Conservation (phyloP, 805 yeast species). For the Cyberlindnera mississippiensis region DNA sequence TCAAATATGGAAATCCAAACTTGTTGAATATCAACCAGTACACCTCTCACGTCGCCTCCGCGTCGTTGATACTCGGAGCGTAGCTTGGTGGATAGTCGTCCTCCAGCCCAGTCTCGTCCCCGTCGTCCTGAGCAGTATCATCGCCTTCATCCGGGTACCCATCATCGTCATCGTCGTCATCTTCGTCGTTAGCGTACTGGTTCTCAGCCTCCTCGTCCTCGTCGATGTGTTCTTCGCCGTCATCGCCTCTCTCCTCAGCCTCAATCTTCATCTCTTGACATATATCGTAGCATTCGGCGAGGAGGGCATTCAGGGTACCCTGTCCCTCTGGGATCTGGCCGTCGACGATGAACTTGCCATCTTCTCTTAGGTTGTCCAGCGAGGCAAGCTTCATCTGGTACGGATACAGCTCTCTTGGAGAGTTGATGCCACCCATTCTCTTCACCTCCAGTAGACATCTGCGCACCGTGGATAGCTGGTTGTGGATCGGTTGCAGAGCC, state of each 20-base stretch:
- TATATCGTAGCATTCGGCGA: slow-evolving; percentile 93
- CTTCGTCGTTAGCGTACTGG: slow-evolving; percentile 28
- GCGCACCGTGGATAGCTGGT: slow-evolving; percentile 88
- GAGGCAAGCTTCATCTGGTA: slow-evolving; percentile 92
- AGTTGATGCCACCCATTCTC: slow-evolving; percentile 87
- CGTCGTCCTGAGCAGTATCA: slow-evolving; percentile 29
- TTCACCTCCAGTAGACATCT: slow-evolving; percentile 86
- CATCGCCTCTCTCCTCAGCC: slow-evolving; percentile 42
- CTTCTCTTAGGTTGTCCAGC: slow-evolving; percentile 78
- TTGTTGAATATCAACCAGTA: too few species aligned
- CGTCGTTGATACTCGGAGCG: slow-evolving; percentile 24
- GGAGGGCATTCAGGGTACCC: slow-evolving; percentile 84
- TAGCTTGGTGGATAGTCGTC: slow-evolving; percentile 28
- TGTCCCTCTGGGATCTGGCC: slow-evolving; percentile 97
- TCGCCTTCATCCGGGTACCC: slow-evolving; percentile 34
- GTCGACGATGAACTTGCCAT: slow-evolving; percentile 88
- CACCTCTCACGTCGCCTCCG: too few species aligned
- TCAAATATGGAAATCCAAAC: too few species aligned
- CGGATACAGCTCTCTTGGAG: slow-evolving; percentile 88
- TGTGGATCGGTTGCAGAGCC: slow-evolving; percentile 88
- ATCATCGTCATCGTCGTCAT: slow-evolving; percentile 30
- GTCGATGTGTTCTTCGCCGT: slow-evolving; percentile 25
- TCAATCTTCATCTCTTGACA: slow-evolving; percentile 87
- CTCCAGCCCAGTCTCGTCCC: slow-evolving; percentile 26
- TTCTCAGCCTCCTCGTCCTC: slow-evolving; percentile 15